A percentile compares a stretch with the other conserved stretches of the same genome.
phyloP scores from a whole-genome alignment of 257 asterid genomes.

The Misopates orontium region DNA sequence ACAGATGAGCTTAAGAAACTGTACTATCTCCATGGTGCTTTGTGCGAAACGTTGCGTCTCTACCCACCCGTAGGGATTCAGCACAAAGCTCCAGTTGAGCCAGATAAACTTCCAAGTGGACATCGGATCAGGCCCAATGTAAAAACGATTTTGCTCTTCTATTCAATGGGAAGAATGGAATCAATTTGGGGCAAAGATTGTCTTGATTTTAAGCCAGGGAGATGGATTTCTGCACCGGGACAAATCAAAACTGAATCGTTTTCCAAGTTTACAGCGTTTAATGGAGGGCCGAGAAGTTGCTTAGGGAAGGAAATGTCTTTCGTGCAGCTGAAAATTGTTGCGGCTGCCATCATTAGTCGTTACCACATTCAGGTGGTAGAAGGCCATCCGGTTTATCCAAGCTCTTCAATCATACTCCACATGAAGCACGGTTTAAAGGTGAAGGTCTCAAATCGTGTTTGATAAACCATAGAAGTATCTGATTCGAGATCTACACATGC shows the following conservation, averaged over 20 bases:
- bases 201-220: slow-evolving; percentile 38
- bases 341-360: slow-evolving; percentile 28
- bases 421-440: slow-evolving; percentile 33
- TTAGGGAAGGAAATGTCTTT: slow-evolving; percentile 37
- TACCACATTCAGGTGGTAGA: slow-evolving; percentile 16
- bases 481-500: too few species aligned
- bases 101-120: slow-evolving; percentile 39
- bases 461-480: neutral
- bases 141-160: slow-evolving; percentile 25
- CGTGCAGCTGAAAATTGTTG: slow-evolving; percentile 34
- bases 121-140: slow-evolving; percentile 18
- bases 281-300: slow-evolving; percentile 41
- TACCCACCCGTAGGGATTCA: slow-evolving; percentile 37
- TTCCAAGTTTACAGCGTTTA: slow-evolving; percentile 35
- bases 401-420: slow-evolving; percentile 26
- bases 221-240: slow-evolving; percentile 38
- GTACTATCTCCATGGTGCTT: slow-evolving; percentile 35
- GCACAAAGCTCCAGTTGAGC: slow-evolving; percentile 30
- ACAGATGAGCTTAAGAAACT: slow-evolving; percentile 28
- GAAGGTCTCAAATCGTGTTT: slow-evolving; percentile 21
- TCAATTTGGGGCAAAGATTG: slow-evolving; percentile 43
- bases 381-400: slow-evolving; percentile 10
- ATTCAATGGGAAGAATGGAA: slow-evolving; percentile 40
- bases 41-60: slow-evolving; percentile 39
- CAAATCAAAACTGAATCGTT: slow-evolving; percentile 27